A percentile compares a stretch with the other conserved stretches of the same genome.
Evolutionary conservation across 164 flowering plant genomes (phyloP).

Genomic region (Sextonia rubra): DNA sequence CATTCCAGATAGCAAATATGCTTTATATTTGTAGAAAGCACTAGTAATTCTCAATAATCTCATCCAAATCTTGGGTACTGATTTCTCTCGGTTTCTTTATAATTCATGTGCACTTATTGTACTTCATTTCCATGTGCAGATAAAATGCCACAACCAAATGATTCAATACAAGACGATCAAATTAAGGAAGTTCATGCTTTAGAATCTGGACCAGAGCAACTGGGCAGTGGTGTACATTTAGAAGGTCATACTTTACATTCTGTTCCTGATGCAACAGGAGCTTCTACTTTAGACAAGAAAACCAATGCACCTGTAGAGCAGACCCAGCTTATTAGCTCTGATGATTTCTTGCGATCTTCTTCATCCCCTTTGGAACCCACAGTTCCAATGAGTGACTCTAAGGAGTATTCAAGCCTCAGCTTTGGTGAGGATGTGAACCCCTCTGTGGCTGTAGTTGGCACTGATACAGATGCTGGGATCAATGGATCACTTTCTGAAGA

Average conservation of each 20-base stretch:
- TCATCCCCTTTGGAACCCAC: conserved; percentile 5
- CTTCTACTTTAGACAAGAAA: conserved; percentile 6
- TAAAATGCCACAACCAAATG: not conserved
- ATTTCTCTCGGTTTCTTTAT: not conserved
- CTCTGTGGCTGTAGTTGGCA: not conserved
- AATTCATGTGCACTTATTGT: not conserved
- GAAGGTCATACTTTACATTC: conserved; percentile 8
- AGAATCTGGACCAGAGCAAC: not conserved
- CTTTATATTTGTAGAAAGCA: not conserved
- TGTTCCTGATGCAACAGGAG: not conserved
- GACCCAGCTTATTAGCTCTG: not conserved
- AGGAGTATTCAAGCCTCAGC: conserved; percentile 4
- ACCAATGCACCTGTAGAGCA: conserved; percentile 7
- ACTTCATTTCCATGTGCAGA: conserved; percentile 12
- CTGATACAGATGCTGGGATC: conserved; percentile 8
- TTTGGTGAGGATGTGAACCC: conserved; percentile 4
- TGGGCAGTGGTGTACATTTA: conserved; percentile 4
- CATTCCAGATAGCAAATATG: not conserved
- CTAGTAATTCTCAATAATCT: not conserved
- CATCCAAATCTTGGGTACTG: not conserved
- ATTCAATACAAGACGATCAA: conserved; percentile 8
- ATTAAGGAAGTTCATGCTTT: conserved; percentile 16
- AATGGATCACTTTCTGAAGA: conserved; percentile 6
- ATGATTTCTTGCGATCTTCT: not conserved
- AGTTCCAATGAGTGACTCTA: not conserved